Conservation (phyloP, 164 flowering plant species). For the Dillenia suffruticosa region DNA sequence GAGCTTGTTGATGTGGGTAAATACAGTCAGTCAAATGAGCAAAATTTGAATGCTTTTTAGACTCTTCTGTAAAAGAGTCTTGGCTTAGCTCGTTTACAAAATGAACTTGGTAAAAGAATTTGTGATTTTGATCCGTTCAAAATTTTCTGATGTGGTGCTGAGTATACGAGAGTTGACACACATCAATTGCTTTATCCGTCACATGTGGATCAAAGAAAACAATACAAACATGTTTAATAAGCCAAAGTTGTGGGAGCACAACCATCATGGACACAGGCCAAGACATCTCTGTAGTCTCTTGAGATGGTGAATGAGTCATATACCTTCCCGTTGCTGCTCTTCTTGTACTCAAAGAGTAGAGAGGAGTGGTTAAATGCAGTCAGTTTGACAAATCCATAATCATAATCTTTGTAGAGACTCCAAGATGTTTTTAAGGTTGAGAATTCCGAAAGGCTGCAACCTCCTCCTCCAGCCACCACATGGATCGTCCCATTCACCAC, state of each 20-base stretch:
- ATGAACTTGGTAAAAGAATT: too few relatives aligned
- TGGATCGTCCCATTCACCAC: slow-evolving; percentile 72
- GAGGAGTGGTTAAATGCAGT: slow-evolving; percentile 81
- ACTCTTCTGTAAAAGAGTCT: too few relatives aligned
- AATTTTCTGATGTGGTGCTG: too few relatives aligned
- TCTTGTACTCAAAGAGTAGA: slow-evolving; percentile 88
- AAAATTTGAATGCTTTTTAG: too few relatives aligned
- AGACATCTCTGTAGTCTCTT: slow-evolving; percentile 75
- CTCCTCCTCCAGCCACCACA: slow-evolving; percentile 84
- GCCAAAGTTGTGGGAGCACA: slow-evolving; percentile 64
- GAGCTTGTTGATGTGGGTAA: too few relatives aligned
- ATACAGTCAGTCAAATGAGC: too few relatives aligned
- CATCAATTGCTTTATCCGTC: too few relatives aligned
- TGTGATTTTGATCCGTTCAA: too few relatives aligned
- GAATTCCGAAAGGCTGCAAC: slow-evolving; percentile 56
- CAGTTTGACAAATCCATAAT: slow-evolving; percentile 74
- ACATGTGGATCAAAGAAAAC: background rate
- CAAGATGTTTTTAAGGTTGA: slow-evolving; percentile 36
- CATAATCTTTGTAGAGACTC: slow-evolving; percentile 67
- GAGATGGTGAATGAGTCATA: slow-evolving; percentile 84
- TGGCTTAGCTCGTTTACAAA: too few relatives aligned
- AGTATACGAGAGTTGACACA: too few relatives aligned
- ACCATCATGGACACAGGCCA: slow-evolving; percentile 66
- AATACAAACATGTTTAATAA: slow-evolving; percentile 9
- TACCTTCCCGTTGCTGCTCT: slow-evolving; percentile 71